phyloP scores from a whole-genome alignment of 176 grass and related monocot species.

The Coix lacrymajobi region DNA sequence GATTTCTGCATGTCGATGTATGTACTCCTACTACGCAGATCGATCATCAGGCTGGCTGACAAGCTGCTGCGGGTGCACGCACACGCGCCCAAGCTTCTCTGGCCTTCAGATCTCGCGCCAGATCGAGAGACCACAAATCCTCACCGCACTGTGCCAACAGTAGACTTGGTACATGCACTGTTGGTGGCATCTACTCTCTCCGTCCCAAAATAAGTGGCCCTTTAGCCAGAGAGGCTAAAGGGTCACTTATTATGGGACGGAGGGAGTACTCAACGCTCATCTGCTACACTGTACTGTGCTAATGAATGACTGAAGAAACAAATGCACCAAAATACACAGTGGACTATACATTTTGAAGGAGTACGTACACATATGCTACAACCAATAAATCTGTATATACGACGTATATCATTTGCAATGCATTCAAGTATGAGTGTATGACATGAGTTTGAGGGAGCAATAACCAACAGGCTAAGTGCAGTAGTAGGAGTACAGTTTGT shows the following conservation, averaged over 20 bases:
- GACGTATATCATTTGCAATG: too few species aligned
- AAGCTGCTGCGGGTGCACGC: background rate
- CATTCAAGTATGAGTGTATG: background rate
- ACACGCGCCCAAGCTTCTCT: too few species aligned
- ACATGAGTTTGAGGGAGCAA: too few species aligned
- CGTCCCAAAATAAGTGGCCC: too few species aligned
- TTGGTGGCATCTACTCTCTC: background rate
- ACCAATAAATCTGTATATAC: too few species aligned
- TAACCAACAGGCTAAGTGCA: too few species aligned
- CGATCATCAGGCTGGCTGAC: background rate
- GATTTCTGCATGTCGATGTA: background rate
- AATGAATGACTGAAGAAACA: background rate
- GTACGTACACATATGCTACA: background rate
- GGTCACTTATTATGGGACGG: too few species aligned
- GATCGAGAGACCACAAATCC: constrained; percentile 18
- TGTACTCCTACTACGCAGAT: too few species aligned
- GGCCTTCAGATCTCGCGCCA: background rate
- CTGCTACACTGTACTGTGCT: background rate
- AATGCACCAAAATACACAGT: background rate
- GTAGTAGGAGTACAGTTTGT: too few species aligned
- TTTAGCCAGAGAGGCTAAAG: too few species aligned
- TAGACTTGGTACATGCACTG: background rate
- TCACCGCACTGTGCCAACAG: background rate
- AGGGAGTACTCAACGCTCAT: too few species aligned
- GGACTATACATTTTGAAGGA: background rate